These are phyloP conservation scores for Passiflora organensis DNA, from an alignment of 345 rosid genomes.

Conservation along the genomic window DNA sequence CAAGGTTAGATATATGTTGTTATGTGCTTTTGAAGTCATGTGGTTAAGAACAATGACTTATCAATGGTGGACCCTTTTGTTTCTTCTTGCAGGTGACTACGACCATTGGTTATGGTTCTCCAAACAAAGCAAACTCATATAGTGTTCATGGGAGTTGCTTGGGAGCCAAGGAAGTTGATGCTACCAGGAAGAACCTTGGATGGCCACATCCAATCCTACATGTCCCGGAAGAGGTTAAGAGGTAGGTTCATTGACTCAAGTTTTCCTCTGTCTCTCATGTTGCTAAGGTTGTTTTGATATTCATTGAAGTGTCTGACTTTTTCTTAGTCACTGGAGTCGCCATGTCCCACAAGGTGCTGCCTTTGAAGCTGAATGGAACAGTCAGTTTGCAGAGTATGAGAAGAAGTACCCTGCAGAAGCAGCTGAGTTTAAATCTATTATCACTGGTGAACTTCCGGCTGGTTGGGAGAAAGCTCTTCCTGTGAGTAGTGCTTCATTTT, in stretches of 20 bases:
- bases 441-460: slow-evolving; percentile 73
- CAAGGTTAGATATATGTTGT: slow-evolving; percentile 47
- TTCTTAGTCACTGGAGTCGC: slow-evolving; percentile 92
- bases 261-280: not conserved
- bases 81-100: slow-evolving; percentile 61
- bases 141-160: slow-evolving; percentile 96
- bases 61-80: not conserved
- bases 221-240: slow-evolving; percentile 90
- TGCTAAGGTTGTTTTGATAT: slow-evolving; percentile 12
- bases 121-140: slow-evolving; percentile 91
- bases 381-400: slow-evolving; percentile 76
- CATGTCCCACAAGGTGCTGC: slow-evolving; percentile 64
- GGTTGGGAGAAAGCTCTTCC: slow-evolving; percentile 97
- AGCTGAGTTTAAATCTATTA: slow-evolving; percentile 76
- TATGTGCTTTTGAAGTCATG: no score
- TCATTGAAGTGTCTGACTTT: slow-evolving; percentile 6
- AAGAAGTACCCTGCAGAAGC: slow-evolving; percentile 90
- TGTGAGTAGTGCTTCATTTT: slow-evolving; percentile 36
- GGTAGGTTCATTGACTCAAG: slow-evolving; percentile 32
- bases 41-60: not conserved
- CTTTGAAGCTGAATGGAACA: slow-evolving; percentile 84
- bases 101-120: slow-evolving; percentile 96
- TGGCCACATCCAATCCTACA: slow-evolving; percentile 96
- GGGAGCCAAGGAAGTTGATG: slow-evolving; percentile 98
- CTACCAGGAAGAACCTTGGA: slow-evolving; percentile 94